These are phyloP conservation scores for Phoma herbarum DNA, from an alignment of 2,329 filamentous ascomycete genomes.

Conservation along the genomic window DNA sequence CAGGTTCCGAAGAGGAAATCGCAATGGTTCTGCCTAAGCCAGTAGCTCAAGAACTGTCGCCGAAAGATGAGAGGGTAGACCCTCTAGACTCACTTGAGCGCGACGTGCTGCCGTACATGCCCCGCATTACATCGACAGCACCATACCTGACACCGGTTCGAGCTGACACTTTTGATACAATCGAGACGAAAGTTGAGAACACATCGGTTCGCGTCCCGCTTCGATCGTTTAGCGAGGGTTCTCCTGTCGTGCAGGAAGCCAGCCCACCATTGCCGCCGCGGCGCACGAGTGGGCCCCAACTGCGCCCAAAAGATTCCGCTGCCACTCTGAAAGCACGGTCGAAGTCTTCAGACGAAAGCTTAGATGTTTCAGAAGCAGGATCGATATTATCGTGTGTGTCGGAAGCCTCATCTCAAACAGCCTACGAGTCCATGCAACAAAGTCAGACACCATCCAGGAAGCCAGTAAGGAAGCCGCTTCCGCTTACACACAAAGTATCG, in stretches of 20 bases:
- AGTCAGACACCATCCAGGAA: slow-evolving; percentile 11
- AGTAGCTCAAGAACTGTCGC: neutral
- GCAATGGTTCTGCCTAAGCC: slow-evolving; percentile 4
- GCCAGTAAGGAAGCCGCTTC: slow-evolving; percentile 23
- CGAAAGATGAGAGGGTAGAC: neutral
- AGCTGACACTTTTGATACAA: slow-evolving; percentile 11
- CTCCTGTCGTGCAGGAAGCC: neutral
- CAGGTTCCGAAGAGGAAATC: slow-evolving; percentile 3
- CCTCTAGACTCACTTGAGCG: slow-evolving; percentile 27
- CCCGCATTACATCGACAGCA: slow-evolving; percentile 21
- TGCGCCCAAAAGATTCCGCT: slow-evolving; percentile 1
- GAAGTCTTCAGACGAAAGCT: slow-evolving; percentile 23
- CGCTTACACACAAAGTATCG: slow-evolving; percentile 25
- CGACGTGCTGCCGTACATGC: slow-evolving; percentile 30
- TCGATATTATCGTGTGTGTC: slow-evolving; percentile 27
- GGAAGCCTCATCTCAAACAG: slow-evolving; percentile 30
- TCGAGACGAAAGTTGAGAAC: slow-evolving; percentile 2
- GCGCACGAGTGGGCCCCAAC: slow-evolving; percentile 24
- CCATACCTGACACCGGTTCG: slow-evolving; percentile 2
- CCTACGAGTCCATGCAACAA: slow-evolving; percentile 11
- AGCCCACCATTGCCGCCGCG: slow-evolving; percentile 35
- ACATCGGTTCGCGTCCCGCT: slow-evolving; percentile 6
- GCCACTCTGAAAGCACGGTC: slow-evolving; percentile 15
- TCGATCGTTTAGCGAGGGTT: slow-evolving; percentile 22
- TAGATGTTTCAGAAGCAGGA: slow-evolving; percentile 11